phyloP scores from a whole-genome alignment of 139 green algal species.

The Choricystis sp. region DNA sequence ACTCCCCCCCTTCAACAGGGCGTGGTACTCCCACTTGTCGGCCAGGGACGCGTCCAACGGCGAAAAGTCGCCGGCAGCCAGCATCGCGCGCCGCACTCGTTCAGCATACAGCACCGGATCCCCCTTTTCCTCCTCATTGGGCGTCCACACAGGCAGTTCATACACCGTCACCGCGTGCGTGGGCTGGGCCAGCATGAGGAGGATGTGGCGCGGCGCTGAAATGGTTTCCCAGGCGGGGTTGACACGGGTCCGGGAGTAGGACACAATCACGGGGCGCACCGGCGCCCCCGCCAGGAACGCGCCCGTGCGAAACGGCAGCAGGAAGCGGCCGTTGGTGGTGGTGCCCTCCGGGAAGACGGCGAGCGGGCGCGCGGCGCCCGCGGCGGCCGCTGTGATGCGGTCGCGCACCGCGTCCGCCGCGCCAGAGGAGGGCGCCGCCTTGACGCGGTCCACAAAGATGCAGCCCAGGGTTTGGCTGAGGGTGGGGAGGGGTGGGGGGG shows the following conservation, averaged over 20 bases:
- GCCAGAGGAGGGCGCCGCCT: slow-evolving; percentile 2
- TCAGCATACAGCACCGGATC: slow-evolving; percentile 50
- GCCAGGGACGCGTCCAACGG: slow-evolving; percentile 12
- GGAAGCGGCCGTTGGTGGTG: slow-evolving; percentile 72
- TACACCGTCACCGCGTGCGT: slow-evolving; percentile 30
- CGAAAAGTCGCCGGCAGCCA: slow-evolving; percentile 17
- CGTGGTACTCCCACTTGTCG: slow-evolving; percentile 38
- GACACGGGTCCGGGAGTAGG: slow-evolving; percentile 40
- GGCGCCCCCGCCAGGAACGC: slow-evolving; percentile 73
- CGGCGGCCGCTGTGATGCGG: slow-evolving; percentile 25
- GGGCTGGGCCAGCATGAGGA: slow-evolving; percentile 46
- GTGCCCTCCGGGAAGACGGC: slow-evolving; percentile 71
- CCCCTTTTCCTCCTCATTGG: slow-evolving; percentile 30
- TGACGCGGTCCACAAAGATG: slow-evolving; percentile 65
- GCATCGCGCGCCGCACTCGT: slow-evolving; percentile 56
- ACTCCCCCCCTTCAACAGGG: slow-evolving; percentile 2
- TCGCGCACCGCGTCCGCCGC: slow-evolving; percentile 24
- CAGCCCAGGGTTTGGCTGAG: slow-evolving; percentile 61
- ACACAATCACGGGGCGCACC: slow-evolving; percentile 64
- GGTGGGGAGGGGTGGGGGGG: neutral
- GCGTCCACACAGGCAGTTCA: slow-evolving; percentile 65
- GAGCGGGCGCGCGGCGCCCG: slow-evolving; percentile 24
- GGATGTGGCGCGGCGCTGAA: slow-evolving; percentile 39
- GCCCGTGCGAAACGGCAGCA: slow-evolving; percentile 81
- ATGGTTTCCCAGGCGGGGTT: slow-evolving; percentile 72